Conservation (phyloP, 768 basidiomycete species). For the Pleurotus citrinopileatus region DNA sequence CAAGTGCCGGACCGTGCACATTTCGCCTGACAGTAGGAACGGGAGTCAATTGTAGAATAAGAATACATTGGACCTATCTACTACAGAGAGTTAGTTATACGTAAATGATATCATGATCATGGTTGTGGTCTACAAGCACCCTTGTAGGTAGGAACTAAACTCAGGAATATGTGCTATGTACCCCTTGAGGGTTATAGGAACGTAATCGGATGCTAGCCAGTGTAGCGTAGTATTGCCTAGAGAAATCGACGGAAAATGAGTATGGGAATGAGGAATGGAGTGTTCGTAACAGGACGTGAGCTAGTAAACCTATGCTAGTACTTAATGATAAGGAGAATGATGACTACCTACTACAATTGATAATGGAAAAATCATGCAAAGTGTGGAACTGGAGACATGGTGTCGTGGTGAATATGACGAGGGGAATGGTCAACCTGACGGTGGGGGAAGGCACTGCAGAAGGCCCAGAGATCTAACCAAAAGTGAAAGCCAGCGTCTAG, state of each 20-base stretch:
- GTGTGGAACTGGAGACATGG: not conserved
- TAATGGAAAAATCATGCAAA: not conserved
- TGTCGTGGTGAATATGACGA: not conserved
- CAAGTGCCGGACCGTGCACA: no score
- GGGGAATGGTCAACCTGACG: not conserved
- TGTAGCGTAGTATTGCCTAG: not conserved
- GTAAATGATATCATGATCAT: not conserved
- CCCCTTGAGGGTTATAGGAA: not conserved
- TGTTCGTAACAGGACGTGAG: not conserved
- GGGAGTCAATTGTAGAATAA: slow-evolving; percentile 6
- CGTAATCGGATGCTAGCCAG: not conserved
- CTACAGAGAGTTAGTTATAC: not conserved
- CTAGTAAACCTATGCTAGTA: not conserved
- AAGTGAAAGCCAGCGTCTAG: slow-evolving; percentile 25
- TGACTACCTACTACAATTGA: not conserved
- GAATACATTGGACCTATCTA: slow-evolving; percentile 9
- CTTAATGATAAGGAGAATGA: slow-evolving; percentile 1
- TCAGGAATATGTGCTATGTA: no score
- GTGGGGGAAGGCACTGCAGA: not conserved
- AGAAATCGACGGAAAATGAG: not conserved
- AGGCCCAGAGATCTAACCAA: not conserved
- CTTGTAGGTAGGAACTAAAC: no score
- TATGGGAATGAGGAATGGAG: not conserved
- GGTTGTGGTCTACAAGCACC: not conserved
- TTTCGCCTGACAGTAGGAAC: no score